Evolutionary conservation across 2,329 filamentous ascomycete genomes (phyloP), one percentile per base, ranked within the genome.

Genomic region (Hymenoscyphus fructigenus): DNA sequence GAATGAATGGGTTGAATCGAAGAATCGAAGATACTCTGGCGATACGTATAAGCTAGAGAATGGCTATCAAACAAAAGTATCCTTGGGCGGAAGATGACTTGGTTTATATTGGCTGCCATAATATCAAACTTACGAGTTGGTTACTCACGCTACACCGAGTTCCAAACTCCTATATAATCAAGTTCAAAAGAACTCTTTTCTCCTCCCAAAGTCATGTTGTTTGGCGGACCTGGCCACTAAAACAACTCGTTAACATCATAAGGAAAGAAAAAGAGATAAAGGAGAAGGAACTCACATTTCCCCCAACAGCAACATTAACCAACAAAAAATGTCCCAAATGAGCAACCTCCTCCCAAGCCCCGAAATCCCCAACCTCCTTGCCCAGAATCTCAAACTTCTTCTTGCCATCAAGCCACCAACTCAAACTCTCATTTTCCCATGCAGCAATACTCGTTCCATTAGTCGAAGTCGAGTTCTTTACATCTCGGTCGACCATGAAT

Each of bases 291-390:
- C 59, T 60, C 26, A 60, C 20, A 41, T 61, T 61, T 2, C 78
- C 78, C 20, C 78, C 78, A 3, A 80, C 74, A 26, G 78, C 78
- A n/a, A 79, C 74, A 64, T 80, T 78, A 23, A 80, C 68, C 57
- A 80, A 60, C 17, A 80, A 66, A 69, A 79, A 77, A 65, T 77
- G 75, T 14, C 63, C 66, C 55, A 68, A 67, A 34, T 71, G 72
- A 3, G 75, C 75, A 5, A 79, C 60, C 47, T 70, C 68, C 0
- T 60, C 60, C 78, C 78, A 80, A 5, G 74, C 72, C 0, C 59
- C 38, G 2, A 67, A 58, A 47, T 74, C 71, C 4, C 69, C 70
- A 15, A 79, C 64, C 1, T 71, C 34, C 2, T 63, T 60, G 12
- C 76, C 72, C 7, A 60, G 71, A 15, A 79, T 36, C 17, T 66